A percentile compares a stretch with the other conserved stretches of the same genome.
These are phyloP conservation scores for Arthrinium phaeospermum DNA, from an alignment of 2,329 filamentous ascomycete species.

Conservation along the genomic window DNA sequence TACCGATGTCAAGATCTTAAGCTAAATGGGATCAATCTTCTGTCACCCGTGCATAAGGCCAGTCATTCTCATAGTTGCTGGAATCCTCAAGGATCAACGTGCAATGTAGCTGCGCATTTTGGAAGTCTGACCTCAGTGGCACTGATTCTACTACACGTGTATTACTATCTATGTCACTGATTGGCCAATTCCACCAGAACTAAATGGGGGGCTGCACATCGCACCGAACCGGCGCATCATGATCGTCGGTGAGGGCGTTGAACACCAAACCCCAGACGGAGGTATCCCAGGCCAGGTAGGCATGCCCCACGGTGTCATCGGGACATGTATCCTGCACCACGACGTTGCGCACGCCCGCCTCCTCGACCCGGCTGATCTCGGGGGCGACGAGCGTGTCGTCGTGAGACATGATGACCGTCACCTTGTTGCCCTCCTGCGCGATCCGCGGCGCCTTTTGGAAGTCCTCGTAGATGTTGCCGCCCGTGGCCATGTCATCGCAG, in stretches of 20 bases:
- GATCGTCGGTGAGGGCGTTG: conserved; percentile 36
- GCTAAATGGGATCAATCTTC: too few species aligned
- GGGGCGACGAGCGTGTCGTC: conserved; percentile 32
- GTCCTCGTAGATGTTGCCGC: conserved; percentile 29
- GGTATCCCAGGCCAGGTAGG: conserved; percentile 34
- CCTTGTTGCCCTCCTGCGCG: conserved; percentile 34
- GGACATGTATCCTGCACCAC: conserved; percentile 35
- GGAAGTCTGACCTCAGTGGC: not conserved
- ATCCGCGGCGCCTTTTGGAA: conserved; percentile 30
- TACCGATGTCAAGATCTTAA: too few species aligned
- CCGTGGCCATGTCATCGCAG: conserved; percentile 36
- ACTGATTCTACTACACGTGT: not conserved
- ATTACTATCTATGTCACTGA: not conserved
- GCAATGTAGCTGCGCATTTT: too few species aligned
- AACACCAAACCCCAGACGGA: conserved; percentile 35
- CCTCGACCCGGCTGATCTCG: conserved; percentile 32
- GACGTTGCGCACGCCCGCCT: conserved; percentile 32
- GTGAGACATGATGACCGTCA: conserved; percentile 34
- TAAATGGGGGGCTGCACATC: conserved; percentile 30
- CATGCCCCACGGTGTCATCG: conserved; percentile 34
- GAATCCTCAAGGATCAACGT: too few species aligned
- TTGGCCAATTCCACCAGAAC: not conserved
- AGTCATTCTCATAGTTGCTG: too few species aligned
- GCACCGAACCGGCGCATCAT: conserved; percentile 32
- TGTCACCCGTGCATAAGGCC: too few species aligned